Base-by-base conservation (phyloP, 163 green algal genomes). In the Scenedesmus sp. region DNA sequence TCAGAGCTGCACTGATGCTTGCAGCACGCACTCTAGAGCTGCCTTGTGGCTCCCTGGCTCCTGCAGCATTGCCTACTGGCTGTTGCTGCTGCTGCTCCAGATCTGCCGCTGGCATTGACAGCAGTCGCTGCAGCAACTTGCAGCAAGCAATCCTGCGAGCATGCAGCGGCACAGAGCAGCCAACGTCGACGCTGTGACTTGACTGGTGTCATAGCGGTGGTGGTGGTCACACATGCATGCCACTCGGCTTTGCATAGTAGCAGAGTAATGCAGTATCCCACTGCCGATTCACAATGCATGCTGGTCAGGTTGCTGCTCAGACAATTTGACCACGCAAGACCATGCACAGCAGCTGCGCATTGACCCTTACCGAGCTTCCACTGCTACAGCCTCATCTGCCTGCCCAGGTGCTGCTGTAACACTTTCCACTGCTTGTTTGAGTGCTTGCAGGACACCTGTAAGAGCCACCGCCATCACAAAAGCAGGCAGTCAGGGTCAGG, bases 71-170 rank as follows among this genome's bases (percentile, higher is more conserved):
- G 65, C 26, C 26, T 40, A 6, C 30, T 16, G 20, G 35, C 37
- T 82, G 72, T 35, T 53, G n/a, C 35, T 88, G 51, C 18, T 88
- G 53, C 37, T 61, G 56, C 1, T 56, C 35, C 33, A 61, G 61
- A 0, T 40, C 4, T 61, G 83, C 20, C 20, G 46, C 83, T 46
- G 59, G 13, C 0, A 43, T 12, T 81, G 83, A 40, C 15, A 89
- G 24, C 59, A 89, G 10, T 35, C 68, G 40, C 40, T 61, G 37
- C 30, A 89, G 37, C 15, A 68, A 1, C 37, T 68, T 35, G 51
- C 83, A 89, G 83, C 83, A 81, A 4, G 82, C 10, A 0, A 89
- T 22, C 83, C 83, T 89, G 83, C 61, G 82, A 33, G 26, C 9
- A 61, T 30, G 43, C 42, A 79, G 46, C 35, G 81, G 73, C 73